Percentiles rank a stretch among this genome's conserved stretches.
Conservation (phyloP, 805 yeast genomes). For the Danielia reshetovae region DNA sequence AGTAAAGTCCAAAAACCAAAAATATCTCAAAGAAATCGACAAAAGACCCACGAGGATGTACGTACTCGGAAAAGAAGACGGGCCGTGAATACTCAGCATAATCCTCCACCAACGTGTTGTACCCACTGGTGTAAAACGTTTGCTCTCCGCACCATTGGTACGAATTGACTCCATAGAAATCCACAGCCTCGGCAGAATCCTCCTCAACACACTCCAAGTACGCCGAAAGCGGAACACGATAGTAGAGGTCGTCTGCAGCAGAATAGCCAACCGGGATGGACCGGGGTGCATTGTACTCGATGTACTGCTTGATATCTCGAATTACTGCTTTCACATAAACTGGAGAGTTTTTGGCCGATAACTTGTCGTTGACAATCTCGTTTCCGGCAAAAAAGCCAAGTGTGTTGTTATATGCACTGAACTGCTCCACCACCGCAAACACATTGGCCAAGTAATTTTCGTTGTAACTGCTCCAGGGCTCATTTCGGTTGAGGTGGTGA, state of each 20-base stretch:
- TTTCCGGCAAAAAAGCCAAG: constrained; percentile 90
- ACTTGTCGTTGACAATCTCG: constrained; percentile 78
- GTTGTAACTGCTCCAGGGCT: constrained; percentile 89
- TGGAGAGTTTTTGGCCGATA: constrained; percentile 68
- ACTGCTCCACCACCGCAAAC: constrained; percentile 74
- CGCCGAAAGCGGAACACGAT: constrained; percentile 69
- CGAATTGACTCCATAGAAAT: constrained; percentile 78
- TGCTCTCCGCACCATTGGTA: constrained; percentile 89
- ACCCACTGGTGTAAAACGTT: constrained; percentile 75
- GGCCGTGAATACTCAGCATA: constrained; percentile 70
- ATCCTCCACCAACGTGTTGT: constrained; percentile 59
- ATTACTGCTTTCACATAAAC: constrained; percentile 72
- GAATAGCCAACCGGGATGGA: constrained; percentile 89
- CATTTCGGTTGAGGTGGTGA: constrained; percentile 83
- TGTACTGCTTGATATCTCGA: constrained; percentile 76
- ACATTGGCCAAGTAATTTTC: constrained; percentile 68
- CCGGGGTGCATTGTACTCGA: constrained; percentile 55
- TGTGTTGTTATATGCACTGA: constrained; percentile 81
- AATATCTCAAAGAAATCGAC: not conserved
- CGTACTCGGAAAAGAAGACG: constrained; percentile 79
- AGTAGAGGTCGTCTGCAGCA: constrained; percentile 88
- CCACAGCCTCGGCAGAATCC: constrained; percentile 53
- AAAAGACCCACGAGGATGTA: no score
- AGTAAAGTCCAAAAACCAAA: constrained; percentile 4
- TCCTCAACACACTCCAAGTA: constrained; percentile 74